Base-by-base conservation (phyloP, 768 basidiomycete genomes). In the Strobilomyces dryophilus region DNA sequence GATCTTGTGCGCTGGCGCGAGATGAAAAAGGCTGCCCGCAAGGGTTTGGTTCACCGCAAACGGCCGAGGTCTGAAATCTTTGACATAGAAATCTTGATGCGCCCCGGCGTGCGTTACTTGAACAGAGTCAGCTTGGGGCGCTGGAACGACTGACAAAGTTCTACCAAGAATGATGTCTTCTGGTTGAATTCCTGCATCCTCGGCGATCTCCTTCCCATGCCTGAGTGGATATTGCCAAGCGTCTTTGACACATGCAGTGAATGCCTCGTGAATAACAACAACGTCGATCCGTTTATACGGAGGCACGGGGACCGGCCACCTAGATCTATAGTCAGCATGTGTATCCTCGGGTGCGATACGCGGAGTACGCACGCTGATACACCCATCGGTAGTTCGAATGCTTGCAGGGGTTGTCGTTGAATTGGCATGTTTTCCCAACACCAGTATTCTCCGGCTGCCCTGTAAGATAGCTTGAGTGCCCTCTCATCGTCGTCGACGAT, bases 251-350 rank as follows among this genome's bases (percentile, higher is more conserved):
- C 59, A 58, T 8, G 57, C 26, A 24, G 71, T 35, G n/a, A 45
- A 55, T 5, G 49, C 55, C 41, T 69, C 68, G 45, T 79, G 75
- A 7, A 69, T 50, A 20, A 78, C 61, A 17, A 67, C 68, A n/a
- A 77, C 70, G 31, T 74, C 71, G 0, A 71, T 65, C 45, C 77
- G 68, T 34, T 63, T 59, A 17, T 68, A 64, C 3, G 73, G 66
- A 14, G 72, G 69, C 3, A 78, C 71, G 1, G 71, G 67, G 21
- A 80, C 66, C 2, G 76, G 66, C 79, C 78, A 79, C 34, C 79
- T 79, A 2, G 8, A 3, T 12, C 32, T 14, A 17, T 34, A 24
- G 43, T 55, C 40, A 56, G 39, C 11, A n/a, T 12, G 29, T 2
- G 29, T 3, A 35, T 50, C 27, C 2, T 45, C 27, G 10, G 42